Evolutionary conservation across 371 early-diverging fungal genomes (phyloP).

Genomic region (Choanephora cucurbitarum): DNA sequence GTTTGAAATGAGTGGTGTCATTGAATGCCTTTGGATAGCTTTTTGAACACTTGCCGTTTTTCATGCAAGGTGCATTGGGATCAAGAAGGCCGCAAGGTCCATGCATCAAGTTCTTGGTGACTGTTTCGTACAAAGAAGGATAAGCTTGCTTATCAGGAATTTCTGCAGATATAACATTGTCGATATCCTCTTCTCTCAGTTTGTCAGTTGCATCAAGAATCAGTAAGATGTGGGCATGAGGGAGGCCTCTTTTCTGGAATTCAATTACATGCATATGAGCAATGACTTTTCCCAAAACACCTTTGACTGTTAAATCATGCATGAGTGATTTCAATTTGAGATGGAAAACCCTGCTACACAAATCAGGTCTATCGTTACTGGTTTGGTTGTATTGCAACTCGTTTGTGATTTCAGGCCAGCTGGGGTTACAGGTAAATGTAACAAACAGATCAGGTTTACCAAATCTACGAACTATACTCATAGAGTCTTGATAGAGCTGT

Average conservation of each 20-base stretch:
- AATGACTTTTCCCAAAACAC: slow-evolving; percentile 21
- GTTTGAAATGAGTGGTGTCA: not conserved
- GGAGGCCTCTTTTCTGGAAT: slow-evolving; percentile 38
- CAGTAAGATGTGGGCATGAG: slow-evolving; percentile 35
- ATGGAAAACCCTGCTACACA: slow-evolving; percentile 26
- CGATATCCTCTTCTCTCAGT: slow-evolving; percentile 19
- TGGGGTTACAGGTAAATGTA: slow-evolving; percentile 41
- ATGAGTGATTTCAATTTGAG: slow-evolving; percentile 22
- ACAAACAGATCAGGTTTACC: slow-evolving; percentile 44
- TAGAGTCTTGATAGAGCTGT: slow-evolving; percentile 32
- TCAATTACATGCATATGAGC: slow-evolving; percentile 19
- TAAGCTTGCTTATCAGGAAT: slow-evolving; percentile 22
- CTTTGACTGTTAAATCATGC: slow-evolving; percentile 22
- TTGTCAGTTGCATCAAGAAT: slow-evolving; percentile 25
- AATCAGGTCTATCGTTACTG: slow-evolving; percentile 18
- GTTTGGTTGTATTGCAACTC: slow-evolving; percentile 20
- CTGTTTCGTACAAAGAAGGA: slow-evolving; percentile 29
- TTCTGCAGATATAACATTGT: slow-evolving; percentile 30
- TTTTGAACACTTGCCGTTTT: slow-evolving; percentile 7
- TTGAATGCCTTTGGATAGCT: not conserved
- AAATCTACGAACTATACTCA: slow-evolving; percentile 21
- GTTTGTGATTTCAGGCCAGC: slow-evolving; percentile 32
- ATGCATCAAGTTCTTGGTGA: slow-evolving; percentile 36
- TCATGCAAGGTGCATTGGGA: slow-evolving; percentile 33
- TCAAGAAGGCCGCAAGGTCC: slow-evolving; percentile 28